Evolutionary conservation across 2,329 filamentous ascomycete species (phyloP), one percentile per base, ranked within the genome.

Genomic region (Nemania sp.): DNA sequence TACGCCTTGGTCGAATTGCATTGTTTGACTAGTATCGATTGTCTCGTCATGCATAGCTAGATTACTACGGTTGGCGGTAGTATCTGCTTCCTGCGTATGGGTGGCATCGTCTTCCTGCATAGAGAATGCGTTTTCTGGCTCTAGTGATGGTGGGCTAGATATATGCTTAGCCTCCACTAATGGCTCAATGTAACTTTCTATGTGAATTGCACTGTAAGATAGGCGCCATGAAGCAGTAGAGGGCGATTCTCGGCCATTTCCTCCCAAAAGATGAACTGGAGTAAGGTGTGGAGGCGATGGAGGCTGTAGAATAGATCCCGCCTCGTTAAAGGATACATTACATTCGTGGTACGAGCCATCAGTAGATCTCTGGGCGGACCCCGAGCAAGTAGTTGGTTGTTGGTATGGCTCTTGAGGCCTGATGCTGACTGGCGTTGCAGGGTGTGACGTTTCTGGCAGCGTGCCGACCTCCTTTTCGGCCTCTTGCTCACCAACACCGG

Each of bases 141-240:
- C 62, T 22, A 29, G 20, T 22, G 66, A 68, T 27, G 71, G 70
- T 41, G 65, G 66, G 29, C 29, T 27, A 41, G 51, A 62, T 20
- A 57, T 7, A 5, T 57, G 43, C 7, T 56, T 60, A 26, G 49
- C 41, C 8, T 70, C 67, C 26, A 74, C 70, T 53, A 69, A 51
- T 24, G 66, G 53, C 32, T 72, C 73, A 51, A 75, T 66, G 49
- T 72, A 72, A 52, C 58, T 74, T 27, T 72, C 71, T 24, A 78
- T 66, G 15, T 76, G 74, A 26, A 72, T 68, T 29, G 71, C 70
- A 64, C 73, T 77, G 45, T 73, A 74, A 8, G 74, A 77, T 45
- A 76, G 71, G 55, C 73, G 63, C 77, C 76, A 77, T 49, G 77
- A 78, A 57, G 58, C 70, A 27, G 72, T 68, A 7, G 77, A 79